These are phyloP conservation scores for Dioscorea dumetorum DNA, from an alignment of 106 monocot species.

Conservation along the genomic window DNA sequence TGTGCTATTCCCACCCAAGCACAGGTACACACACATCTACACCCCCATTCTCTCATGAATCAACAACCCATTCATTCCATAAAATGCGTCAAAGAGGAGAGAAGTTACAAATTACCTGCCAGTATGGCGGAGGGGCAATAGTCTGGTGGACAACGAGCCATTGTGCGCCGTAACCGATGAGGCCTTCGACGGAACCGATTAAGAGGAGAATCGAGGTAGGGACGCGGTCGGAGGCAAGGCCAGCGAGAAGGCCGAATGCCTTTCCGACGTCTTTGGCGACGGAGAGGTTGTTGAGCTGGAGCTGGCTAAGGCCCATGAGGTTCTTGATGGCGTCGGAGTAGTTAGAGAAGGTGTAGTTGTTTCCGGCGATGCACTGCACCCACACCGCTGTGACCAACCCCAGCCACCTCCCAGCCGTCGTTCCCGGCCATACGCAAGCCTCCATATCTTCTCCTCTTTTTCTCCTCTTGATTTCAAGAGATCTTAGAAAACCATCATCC, in stretches of 20 bases:
- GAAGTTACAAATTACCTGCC: conserved; percentile 35
- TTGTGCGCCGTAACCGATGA: conserved; percentile 74
- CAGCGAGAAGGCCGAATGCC: conserved; percentile 83
- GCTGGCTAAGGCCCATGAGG: conserved; percentile 71
- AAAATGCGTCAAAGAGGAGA: conserved; percentile 1
- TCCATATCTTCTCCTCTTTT: too few species aligned
- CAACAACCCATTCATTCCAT: neutral
- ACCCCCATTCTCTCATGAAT: neutral
- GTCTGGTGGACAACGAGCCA: conserved; percentile 70
- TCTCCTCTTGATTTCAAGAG: too few species aligned
- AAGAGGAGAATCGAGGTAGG: conserved; percentile 56
- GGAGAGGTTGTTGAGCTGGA: conserved; percentile 74
- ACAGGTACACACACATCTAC: conserved; percentile 89
- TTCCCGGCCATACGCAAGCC: neutral
- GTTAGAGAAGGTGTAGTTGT: conserved; percentile 96
- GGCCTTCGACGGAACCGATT: conserved; percentile 78
- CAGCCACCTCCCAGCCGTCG: conserved; percentile 53
- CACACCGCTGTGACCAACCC: conserved; percentile 86
- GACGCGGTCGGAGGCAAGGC: conserved; percentile 75
- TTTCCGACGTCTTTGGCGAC: conserved; percentile 91
- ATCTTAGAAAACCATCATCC: too few species aligned
- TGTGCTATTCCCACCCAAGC: conserved; percentile 92
- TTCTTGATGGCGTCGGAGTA: conserved; percentile 73
- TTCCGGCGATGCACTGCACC: conserved; percentile 90
- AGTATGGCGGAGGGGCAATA: conserved; percentile 67